Conservation (phyloP, 2,329 filamentous ascomycete species). For the Xylaria sp. region DNA sequence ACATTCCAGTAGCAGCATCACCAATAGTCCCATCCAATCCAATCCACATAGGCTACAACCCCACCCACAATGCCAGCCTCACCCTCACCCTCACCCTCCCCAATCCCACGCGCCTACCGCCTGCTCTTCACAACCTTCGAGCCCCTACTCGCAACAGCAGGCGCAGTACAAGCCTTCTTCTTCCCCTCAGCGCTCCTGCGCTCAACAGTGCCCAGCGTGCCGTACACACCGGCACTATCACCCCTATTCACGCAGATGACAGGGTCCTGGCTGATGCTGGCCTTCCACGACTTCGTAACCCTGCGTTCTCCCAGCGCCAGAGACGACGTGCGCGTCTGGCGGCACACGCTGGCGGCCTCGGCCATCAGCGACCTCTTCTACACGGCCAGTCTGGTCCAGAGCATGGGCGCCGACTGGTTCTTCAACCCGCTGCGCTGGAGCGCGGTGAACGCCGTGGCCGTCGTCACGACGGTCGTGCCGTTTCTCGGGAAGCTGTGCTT, state of each 20-base stretch:
- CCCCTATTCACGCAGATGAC: slow-evolving; percentile 42
- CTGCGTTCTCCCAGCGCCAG: slow-evolving; percentile 27
- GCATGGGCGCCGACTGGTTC: slow-evolving; percentile 37
- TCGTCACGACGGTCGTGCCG: slow-evolving; percentile 37
- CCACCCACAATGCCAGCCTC: background rate
- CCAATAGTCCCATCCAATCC: no score
- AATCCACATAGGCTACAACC: background rate
- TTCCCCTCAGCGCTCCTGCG: slow-evolving; percentile 28
- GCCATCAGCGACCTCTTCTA: slow-evolving; percentile 41
- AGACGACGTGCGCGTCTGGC: slow-evolving; percentile 37
- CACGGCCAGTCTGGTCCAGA: slow-evolving; percentile 37
- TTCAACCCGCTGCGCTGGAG: slow-evolving; percentile 37
- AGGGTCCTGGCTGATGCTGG: slow-evolving; percentile 41
- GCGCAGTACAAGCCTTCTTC: slow-evolving; percentile 38
- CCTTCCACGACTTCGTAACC: slow-evolving; percentile 40
- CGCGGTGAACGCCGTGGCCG: slow-evolving; percentile 23
- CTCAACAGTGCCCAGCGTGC: slow-evolving; percentile 34
- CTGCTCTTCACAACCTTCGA: slow-evolving; percentile 40
- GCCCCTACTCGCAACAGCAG: slow-evolving; percentile 37
- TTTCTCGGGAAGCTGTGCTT: slow-evolving; percentile 41
- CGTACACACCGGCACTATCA: slow-evolving; percentile 33
- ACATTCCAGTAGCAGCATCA: background rate
- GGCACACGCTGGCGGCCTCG: slow-evolving; percentile 39
- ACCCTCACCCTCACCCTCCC: slow-evolving; percentile 29
- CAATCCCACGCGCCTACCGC: slow-evolving; percentile 40